Conservation (phyloP, 106 monocot species). For the Ottelia alismoides region DNA sequence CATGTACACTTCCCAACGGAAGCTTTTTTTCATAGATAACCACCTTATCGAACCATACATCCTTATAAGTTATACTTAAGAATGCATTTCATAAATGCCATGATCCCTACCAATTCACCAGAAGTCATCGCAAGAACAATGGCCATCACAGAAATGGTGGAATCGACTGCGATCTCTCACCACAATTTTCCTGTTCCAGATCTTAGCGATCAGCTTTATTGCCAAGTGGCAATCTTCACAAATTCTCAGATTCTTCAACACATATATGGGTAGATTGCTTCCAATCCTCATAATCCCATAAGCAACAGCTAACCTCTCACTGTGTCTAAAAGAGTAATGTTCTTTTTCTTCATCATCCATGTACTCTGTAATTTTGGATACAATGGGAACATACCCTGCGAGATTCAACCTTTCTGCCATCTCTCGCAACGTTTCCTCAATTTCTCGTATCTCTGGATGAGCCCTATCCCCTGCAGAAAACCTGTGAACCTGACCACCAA, state of each 20-base stretch:
- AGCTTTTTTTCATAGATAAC: no score
- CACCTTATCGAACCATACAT: no score
- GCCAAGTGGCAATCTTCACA: conserved; percentile 69
- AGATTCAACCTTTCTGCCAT: conserved; percentile 32
- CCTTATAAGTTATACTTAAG: no score
- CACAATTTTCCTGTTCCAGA: conserved; percentile 58
- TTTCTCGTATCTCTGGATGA: conserved; percentile 34
- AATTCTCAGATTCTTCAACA: conserved; percentile 54
- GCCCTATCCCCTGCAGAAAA: conserved; percentile 42
- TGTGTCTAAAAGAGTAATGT: conserved; percentile 39
- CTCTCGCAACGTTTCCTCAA: conserved; percentile 29
- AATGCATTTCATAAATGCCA: no score
- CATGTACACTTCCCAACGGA: no score
- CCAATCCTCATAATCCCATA: conserved; percentile 49
- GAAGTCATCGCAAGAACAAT: conserved; percentile 79
- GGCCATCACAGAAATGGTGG: conserved; percentile 58
- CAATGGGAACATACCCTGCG: conserved; percentile 36
- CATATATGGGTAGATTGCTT: conserved; percentile 33
- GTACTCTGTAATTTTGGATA: conserved; percentile 20
- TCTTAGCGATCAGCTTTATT: conserved; percentile 49
- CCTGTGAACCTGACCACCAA: conserved; percentile 34
- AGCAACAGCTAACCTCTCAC: conserved; percentile 77
- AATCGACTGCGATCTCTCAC: conserved; percentile 64
- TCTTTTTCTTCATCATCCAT: conserved; percentile 74
- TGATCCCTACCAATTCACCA: no score